phyloP scores from a whole-genome alignment of 306 rosid genomes.

The Prosopis cineraria region DNA sequence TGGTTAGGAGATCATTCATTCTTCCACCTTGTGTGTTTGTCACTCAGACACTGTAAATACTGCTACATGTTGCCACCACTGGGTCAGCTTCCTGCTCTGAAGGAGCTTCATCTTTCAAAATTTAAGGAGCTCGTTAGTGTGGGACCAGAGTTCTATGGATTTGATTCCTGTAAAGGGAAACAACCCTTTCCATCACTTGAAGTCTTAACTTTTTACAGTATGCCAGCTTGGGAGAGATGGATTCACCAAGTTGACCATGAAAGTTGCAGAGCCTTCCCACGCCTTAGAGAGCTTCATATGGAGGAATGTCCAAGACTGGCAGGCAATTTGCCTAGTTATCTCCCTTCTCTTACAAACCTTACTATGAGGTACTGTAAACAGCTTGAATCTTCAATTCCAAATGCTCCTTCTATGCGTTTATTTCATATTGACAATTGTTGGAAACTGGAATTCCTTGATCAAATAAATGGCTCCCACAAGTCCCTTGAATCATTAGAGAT shows the following conservation, averaged over 20 bases:
- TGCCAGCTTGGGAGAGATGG: conserved; percentile 43
- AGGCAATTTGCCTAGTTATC: conserved; percentile 3
- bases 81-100: conserved; percentile 35
- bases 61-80: conserved; percentile 28
- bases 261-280: conserved; percentile 22
- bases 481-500: conserved; percentile 27
- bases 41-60: neutral
- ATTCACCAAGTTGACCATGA: neutral
- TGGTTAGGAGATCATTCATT: conserved; percentile 33
- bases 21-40: neutral
- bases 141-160: conserved; percentile 31
- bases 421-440: conserved; percentile 16
- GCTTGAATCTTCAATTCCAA: conserved; percentile 32
- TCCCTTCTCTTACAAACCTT: conserved; percentile 24
- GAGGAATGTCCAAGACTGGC: neutral
- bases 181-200: conserved; percentile 29
- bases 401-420: conserved; percentile 12
- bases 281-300: conserved; percentile 27
- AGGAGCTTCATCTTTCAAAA: conserved; percentile 29
- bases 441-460: conserved; percentile 11
- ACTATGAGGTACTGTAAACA: conserved; percentile 19
- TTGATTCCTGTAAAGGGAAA: conserved; percentile 3
- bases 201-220: conserved; percentile 25
- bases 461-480: neutral
- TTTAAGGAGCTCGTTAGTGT: conserved; percentile 18